phyloP scores from a whole-genome alignment of 495 filamentous ascomycete genomes.

The Baudoinia panamericana region DNA sequence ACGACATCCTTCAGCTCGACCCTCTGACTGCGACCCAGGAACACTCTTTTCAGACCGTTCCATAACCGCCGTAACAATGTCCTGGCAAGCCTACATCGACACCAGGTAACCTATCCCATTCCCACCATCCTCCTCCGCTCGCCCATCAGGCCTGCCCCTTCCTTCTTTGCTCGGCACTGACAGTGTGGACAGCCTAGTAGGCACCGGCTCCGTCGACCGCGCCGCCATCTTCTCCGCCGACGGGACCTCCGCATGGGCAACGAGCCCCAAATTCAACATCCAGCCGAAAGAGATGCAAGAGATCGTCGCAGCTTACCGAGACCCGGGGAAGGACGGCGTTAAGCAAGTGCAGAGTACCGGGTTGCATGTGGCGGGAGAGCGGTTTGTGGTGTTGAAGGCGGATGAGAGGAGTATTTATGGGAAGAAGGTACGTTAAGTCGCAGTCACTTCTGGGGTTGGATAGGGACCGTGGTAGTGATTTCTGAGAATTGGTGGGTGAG shows the following conservation, averaged over 20 bases:
- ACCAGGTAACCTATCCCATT: constrained; percentile 38
- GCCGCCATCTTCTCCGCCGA: constrained; percentile 73
- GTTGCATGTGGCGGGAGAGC: constrained; percentile 55
- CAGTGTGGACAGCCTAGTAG: constrained; percentile 52
- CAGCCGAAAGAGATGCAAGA: constrained; percentile 47
- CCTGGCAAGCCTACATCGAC: constrained; percentile 62
- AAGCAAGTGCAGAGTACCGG: constrained; percentile 44
- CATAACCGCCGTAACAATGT: no score
- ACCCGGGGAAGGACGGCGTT: constrained; percentile 29
- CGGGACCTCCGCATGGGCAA: constrained; percentile 74
- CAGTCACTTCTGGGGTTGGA: not conserved
- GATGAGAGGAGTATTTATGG: constrained; percentile 71
- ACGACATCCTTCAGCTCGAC: no score
- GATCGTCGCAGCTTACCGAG: constrained; percentile 36
- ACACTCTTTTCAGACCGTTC: no score
- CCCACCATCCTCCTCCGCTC: not conserved
- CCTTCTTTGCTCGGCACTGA: constrained; percentile 6
- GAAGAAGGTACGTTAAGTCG: constrained; percentile 63
- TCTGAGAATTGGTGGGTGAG: not conserved
- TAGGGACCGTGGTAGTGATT: not conserved
- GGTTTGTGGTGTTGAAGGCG: constrained; percentile 58
- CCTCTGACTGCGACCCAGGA: no score
- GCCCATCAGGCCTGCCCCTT: constrained; percentile 8
- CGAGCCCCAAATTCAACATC: constrained; percentile 53
- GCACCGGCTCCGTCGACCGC: constrained; percentile 69